Conservation (phyloP, 2,329 filamentous ascomycete genomes). For the Fusarium tricinctum region DNA sequence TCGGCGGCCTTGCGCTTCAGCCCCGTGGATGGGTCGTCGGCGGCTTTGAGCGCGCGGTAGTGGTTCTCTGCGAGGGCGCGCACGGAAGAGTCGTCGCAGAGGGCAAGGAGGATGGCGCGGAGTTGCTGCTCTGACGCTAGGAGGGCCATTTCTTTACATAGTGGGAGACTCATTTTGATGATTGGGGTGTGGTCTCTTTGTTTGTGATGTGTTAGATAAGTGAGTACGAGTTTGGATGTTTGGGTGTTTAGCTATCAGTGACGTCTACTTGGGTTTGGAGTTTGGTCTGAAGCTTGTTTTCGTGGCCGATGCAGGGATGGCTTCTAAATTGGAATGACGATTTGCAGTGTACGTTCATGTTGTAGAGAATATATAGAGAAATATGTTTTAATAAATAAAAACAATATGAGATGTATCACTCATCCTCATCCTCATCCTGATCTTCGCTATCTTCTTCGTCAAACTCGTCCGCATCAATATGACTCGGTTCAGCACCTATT, state of each 20-base stretch:
- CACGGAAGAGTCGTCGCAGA: slow-evolving; percentile 28
- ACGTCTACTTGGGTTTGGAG: not conserved
- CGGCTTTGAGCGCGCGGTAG: slow-evolving; percentile 12
- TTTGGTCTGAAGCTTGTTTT: not conserved
- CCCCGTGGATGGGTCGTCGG: not conserved
- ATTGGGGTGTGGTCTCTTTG: not conserved
- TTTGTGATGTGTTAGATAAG: not conserved
- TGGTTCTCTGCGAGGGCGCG: slow-evolving; percentile 16
- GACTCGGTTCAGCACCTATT: not conserved
- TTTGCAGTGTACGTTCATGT: not conserved
- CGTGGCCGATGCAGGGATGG: not conserved
- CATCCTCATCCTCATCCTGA: not conserved
- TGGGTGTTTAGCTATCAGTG: no score
- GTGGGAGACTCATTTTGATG: slow-evolving; percentile 8
- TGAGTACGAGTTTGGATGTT: no score
- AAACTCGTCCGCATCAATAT: not conserved
- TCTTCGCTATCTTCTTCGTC: not conserved
- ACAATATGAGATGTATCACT: not conserved
- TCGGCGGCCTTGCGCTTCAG: slow-evolving; percentile 39
- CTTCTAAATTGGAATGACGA: not conserved
- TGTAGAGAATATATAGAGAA: no score
- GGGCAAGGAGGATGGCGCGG: slow-evolving; percentile 37
- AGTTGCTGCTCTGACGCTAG: slow-evolving; percentile 34
- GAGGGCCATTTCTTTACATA: slow-evolving; percentile 12
- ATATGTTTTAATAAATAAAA: no score